Percentiles rank a stretch among this genome's conserved stretches.
These are phyloP conservation scores for Phaffomyces antillensis DNA, from an alignment of 805 yeast genomes.

Conservation along the genomic window DNA sequence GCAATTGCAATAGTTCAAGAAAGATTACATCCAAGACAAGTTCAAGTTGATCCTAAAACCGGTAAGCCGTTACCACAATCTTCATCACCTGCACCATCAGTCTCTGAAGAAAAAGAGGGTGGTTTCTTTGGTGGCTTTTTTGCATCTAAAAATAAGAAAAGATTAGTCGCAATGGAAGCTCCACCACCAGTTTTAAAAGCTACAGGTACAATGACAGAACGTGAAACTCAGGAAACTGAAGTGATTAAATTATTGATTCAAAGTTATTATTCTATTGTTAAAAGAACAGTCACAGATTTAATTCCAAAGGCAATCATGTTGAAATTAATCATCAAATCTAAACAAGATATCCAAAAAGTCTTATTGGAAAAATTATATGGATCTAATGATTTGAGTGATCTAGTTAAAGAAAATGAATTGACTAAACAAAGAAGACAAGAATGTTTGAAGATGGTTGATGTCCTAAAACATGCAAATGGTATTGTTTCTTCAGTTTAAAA, in stretches of 20 bases:
- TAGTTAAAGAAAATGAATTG: slow-evolving; percentile 85
- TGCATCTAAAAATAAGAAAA: slow-evolving; percentile 85
- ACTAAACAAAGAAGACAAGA: slow-evolving; percentile 94
- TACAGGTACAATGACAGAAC: slow-evolving; percentile 82
- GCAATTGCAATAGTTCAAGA: slow-evolving; percentile 92
- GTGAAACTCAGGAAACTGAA: slow-evolving; percentile 95
- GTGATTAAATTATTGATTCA: slow-evolving; percentile 88
- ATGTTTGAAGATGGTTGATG: slow-evolving; percentile 92
- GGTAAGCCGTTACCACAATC: slow-evolving; percentile 61
- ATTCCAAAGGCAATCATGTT: slow-evolving; percentile 95
- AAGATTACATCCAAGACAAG: slow-evolving; percentile 64
- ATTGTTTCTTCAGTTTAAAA: slow-evolving; percentile 53
- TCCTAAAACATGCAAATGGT: slow-evolving; percentile 80
- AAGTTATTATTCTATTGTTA: slow-evolving; percentile 87
- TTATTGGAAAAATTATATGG: slow-evolving; percentile 81
- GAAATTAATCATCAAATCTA: slow-evolving; percentile 77
- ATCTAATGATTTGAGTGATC: slow-evolving; percentile 60
- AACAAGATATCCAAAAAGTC: slow-evolving; percentile 85
- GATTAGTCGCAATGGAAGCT: slow-evolving; percentile 92
- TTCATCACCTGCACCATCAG: slow-evolving; percentile 24
- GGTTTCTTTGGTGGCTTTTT: slow-evolving; percentile 97
- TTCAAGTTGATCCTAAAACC: slow-evolving; percentile 79
- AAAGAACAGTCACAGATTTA: slow-evolving; percentile 86
- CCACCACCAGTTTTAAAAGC: slow-evolving; percentile 95
- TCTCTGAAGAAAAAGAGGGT: slow-evolving; percentile 39